phyloP scores from a whole-genome alignment of 225 moss, liverwort and hornwort species.

The Bryoerythrophyllum caledonicum region DNA sequence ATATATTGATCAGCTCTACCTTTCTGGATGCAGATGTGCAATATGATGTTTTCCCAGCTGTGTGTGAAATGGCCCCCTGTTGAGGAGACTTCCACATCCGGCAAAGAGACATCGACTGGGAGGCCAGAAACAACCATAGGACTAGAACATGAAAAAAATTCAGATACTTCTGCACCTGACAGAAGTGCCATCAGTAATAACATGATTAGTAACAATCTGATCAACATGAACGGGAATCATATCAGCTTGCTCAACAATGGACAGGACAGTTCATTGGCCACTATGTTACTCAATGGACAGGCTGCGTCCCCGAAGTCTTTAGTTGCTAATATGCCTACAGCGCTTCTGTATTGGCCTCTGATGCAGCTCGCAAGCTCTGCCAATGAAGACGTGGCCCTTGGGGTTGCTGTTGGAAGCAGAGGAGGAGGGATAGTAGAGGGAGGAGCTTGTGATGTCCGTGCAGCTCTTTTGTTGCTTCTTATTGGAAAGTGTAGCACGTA shows the following conservation, averaged over 20 bases:
- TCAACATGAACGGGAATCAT: conserved; percentile 55
- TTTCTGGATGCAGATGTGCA: conserved; percentile 86
- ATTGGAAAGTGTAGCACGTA: conserved; percentile 97
- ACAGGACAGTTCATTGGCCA: conserved; percentile 70
- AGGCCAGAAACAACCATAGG: conserved; percentile 43
- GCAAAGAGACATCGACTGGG: conserved; percentile 38
- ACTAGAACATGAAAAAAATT: conserved; percentile 46
- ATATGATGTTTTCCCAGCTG: conserved; percentile 98
- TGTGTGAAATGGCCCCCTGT: conserved; percentile 86
- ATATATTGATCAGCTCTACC: conserved; percentile 14
- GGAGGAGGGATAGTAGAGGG: conserved; percentile 94
- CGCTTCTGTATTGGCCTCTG: conserved; percentile 96
- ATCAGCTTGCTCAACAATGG: conserved; percentile 42
- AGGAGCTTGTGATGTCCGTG: conserved; percentile 91
- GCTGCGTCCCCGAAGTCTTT: conserved; percentile 90
- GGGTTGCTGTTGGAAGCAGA: conserved; percentile 93
- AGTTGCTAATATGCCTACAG: conserved; percentile 96
- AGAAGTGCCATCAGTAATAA: conserved; percentile 47
- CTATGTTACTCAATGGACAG: conserved; percentile 90
- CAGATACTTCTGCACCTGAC: conserved; percentile 44
- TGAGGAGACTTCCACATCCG: conserved; percentile 32
- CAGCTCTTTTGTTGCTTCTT: conserved; percentile 83
- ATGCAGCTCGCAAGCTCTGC: conserved; percentile 97
- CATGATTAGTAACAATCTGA: conserved; percentile 60
- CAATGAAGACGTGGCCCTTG: conserved; percentile 86